Evolutionary conservation across 768 basidiomycete species (phyloP), one percentile per base, ranked within the genome.

Genomic region (Lentinula detonsa): DNA sequence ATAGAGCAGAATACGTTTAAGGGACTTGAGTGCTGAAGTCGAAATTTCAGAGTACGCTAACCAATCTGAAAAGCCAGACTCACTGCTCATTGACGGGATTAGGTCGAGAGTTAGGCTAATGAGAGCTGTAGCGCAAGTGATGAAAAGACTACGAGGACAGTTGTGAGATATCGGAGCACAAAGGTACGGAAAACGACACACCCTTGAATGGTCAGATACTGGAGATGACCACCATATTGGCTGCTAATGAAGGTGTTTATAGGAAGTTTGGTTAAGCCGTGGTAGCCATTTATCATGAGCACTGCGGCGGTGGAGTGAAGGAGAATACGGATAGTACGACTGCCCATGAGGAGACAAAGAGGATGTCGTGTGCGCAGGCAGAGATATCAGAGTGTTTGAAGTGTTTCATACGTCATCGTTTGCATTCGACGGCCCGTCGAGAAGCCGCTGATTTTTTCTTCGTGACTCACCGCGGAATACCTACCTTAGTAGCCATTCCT

Each of bases 171-270:
- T 40, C n/a, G 54, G 37, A 48, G 11, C 15, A 42, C 21, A 13
- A 35, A 2, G n/a, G 28, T 51, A 23, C 52, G 31, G 39, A 39
- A 7, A 13, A 39, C 37, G 37, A 67, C 80, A 18, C 62, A 86
- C 90, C 88, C 89, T 72, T 90, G 85, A 65, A 92, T 88, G 0
- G 92, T 94, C 58, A 93, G 74, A 67, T 83, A 93, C 69, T 87
- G 87, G 51, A 79, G 81, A 64, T 85, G 83, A 0, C 90, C 90
- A 1, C 88, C 87, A 64, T 79, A 82, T 65, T 82, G 83, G 2
- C 64, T 10, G 23, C 55, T 60, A 43, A 85, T 78, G 63, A 71
- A 74, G 1, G 61, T 60, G 57, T 70, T 66, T 5, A 74, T 62
- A 16, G 63, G 58, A 10, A 77, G 62, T 4, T 57, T 60, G 40